phyloP scores from a whole-genome alignment of 495 filamentous ascomycete species.

The Annulohypoxylon bovei region DNA sequence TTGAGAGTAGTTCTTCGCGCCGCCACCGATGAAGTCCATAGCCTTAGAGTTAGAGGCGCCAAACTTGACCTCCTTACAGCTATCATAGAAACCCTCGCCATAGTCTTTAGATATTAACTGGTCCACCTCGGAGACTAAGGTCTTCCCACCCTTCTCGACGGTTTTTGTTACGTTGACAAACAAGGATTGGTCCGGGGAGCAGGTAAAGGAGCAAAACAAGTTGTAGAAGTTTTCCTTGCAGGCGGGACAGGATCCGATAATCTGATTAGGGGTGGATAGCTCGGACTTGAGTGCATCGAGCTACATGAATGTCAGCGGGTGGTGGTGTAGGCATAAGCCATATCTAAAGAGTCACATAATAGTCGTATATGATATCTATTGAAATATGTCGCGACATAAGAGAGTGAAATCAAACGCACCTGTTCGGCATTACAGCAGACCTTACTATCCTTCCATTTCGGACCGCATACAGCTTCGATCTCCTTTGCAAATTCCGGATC shows the following conservation, averaged over 20 bases:
- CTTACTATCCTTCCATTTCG: constrained; percentile 80
- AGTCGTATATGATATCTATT: background rate
- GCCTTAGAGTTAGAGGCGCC: constrained; percentile 90
- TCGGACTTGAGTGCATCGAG: constrained; percentile 80
- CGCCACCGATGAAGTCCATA: constrained; percentile 94
- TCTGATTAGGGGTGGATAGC: constrained; percentile 82
- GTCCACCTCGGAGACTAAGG: constrained; percentile 85
- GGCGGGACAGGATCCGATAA: constrained; percentile 92
- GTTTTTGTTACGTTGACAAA: constrained; percentile 93
- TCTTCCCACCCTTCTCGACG: constrained; percentile 70
- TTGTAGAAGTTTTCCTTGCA: constrained; percentile 98
- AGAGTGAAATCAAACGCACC: constrained; percentile 55
- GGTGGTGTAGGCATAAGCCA: background rate
- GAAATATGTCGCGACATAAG: background rate
- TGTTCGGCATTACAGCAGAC: constrained; percentile 89
- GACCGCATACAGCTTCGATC: constrained; percentile 85
- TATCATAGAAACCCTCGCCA: constrained; percentile 90
- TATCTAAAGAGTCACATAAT: background rate
- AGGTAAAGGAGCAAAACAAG: constrained; percentile 96
- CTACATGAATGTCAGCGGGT: constrained; percentile 56
- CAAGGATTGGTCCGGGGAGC: constrained; percentile 93
- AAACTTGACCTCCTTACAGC: constrained; percentile 98
- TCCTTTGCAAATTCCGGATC: constrained; percentile 73
- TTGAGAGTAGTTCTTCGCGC: constrained; percentile 85
- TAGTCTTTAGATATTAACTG: constrained; percentile 89